Evolutionary conservation across 2,329 filamentous ascomycete genomes (phyloP), one percentile per base, ranked within the genome.

Genomic region (Cladorrhinum sp.): DNA sequence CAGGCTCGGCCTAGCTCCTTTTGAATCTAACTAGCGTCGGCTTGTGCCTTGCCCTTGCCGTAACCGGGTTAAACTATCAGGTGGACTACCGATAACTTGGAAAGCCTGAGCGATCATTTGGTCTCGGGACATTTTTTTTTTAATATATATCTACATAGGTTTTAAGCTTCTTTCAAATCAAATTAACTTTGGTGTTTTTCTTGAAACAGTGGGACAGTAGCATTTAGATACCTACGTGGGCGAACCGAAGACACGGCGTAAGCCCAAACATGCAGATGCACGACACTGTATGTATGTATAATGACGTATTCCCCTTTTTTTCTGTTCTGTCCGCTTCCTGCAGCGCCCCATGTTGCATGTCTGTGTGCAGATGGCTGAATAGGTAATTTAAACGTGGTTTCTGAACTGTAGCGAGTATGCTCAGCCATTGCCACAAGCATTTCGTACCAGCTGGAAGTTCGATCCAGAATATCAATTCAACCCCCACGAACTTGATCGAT

Each of bases 21-120:
- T 22, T 4, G 16, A 18, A 18, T 22, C 18, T n/a, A 13, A 57
- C 50, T 63, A 63, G 62, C 59, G 59, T 51, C 62, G 56, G 62
- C 29, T 57, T 59, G 49, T 60, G 61, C 49, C 29, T 48, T 41
- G 29, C 29, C 29, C 29, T 16, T 29, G 25, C 29, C 22, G 29
- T 20, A 55, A 23, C 29, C 50, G 50, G 50, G 22, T 53, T 36
- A 7, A 13, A 32, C 29, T 32, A 32, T 32, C 29, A n/a, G 8
- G 52, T 45, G 52, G 32, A 55, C 41, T 45, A 45, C 41, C 41
- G 41, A 45, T 9, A 45, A 45, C 41, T 45, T n/a, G 41, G 41
- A 45, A 45, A 45, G 41, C n/a, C 16, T n/a, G 16, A 45, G 10
- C 8, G 41, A 45, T 20, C 41, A 45, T 45, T 45, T n/a, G 41